These are phyloP conservation scores for Komagataella phaffii DNA, from an alignment of 805 yeast genomes.

Conservation along the genomic window DNA sequence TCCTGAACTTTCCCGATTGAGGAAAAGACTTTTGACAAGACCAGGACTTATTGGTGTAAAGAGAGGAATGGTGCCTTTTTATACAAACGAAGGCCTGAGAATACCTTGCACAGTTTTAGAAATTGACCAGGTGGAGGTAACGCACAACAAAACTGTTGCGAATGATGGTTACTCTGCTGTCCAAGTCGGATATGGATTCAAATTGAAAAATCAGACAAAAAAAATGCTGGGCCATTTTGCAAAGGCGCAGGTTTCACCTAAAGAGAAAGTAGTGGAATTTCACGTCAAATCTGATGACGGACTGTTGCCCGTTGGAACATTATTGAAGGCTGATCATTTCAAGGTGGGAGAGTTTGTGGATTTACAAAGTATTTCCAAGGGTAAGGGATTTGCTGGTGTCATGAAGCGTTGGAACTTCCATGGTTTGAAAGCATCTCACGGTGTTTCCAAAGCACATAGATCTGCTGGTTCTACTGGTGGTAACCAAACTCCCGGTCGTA, in stretches of 20 bases:
- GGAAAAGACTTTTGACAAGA: conserved; percentile 63
- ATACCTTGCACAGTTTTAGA: conserved; percentile 81
- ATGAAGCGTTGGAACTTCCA: conserved; percentile 89
- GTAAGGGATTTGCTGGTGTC: conserved; percentile 97
- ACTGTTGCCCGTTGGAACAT: conserved; percentile 64
- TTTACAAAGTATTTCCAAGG: conserved; percentile 65
- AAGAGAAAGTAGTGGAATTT: conserved; percentile 63
- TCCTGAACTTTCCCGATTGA: conserved; percentile 50
- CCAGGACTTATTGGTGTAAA: conserved; percentile 80
- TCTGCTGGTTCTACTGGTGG: conserved; percentile 96
- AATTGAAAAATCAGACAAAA: conserved; percentile 49
- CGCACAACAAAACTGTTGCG: conserved; percentile 53
- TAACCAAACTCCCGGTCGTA: conserved; percentile 92
- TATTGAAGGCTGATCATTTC: conserved; percentile 74
- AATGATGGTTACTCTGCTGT: conserved; percentile 77
- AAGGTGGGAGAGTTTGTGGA: conserved; percentile 77
- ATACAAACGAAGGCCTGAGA: conserved; percentile 52
- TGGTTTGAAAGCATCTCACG: conserved; percentile 90
- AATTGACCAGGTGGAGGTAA: conserved; percentile 79
- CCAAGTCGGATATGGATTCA: conserved; percentile 73
- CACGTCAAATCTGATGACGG: conserved; percentile 57
- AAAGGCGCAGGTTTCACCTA: conserved; percentile 75
- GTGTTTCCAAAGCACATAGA: conserved; percentile 89
- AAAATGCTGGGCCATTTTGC: conserved; percentile 66
- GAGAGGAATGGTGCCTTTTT: conserved; percentile 84